A percentile compares a stretch with the other conserved stretches of the same genome.
These are phyloP conservation scores for Rosa hybrid DNA, from an alignment of 331 rosid species.

Conservation along the genomic window DNA sequence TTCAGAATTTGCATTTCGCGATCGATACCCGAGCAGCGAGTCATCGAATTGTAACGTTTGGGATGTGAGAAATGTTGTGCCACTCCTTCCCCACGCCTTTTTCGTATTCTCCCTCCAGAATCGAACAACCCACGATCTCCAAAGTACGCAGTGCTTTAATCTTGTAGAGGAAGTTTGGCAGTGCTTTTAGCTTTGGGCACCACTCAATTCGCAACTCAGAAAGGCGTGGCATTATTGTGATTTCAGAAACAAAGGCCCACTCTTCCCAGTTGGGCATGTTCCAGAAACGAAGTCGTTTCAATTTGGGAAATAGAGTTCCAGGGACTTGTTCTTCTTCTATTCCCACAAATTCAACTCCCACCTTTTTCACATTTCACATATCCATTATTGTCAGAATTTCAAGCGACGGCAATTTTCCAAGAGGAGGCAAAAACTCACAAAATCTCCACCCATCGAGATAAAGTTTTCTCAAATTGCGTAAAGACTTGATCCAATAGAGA, in stretches of 20 bases:
- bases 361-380: no score
- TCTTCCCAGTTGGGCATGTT: no score
- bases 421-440: no score
- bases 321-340: no score
- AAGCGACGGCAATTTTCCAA: no score
- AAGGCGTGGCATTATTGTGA: neutral
- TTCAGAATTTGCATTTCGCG: neutral
- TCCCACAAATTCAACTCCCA: no score
- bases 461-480: no score
- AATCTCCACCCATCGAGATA: no score
- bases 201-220: rapidly evolving
- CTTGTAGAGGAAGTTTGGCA: neutral
- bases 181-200: neutral
- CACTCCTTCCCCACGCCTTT: neutral
- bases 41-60: neutral
- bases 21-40: neutral
- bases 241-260: neutral
- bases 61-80: neutral
- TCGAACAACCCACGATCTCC: neutral
- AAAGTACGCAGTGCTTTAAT: neutral
- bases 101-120: neutral
- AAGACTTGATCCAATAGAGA: no score
- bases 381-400: no score
- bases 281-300: no score
- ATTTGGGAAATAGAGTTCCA: no score